Evolutionary conservation across 1,139 yeast genomes (phyloP).

Genomic region (Kluyveromyces sp.): DNA sequence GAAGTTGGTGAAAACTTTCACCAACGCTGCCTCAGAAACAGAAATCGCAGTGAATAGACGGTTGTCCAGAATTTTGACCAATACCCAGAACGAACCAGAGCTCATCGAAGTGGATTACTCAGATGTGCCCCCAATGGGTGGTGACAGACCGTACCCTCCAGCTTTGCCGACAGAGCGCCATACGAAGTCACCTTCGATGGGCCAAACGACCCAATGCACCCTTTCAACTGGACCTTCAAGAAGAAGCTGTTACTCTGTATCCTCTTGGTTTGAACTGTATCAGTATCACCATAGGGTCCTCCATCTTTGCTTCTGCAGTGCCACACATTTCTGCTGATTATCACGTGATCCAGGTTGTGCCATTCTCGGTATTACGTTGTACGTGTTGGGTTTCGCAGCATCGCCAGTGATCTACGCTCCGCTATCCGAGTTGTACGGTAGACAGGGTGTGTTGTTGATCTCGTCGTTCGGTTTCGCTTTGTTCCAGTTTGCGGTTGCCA

Average conservation of each 20-base stretch:
- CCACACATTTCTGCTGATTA: slow-evolving; percentile 36
- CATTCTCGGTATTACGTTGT: slow-evolving; percentile 60
- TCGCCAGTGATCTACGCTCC: slow-evolving; percentile 85
- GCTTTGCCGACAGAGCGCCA: slow-evolving; percentile 39
- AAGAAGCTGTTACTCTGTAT: slow-evolving; percentile 37
- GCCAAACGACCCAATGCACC: slow-evolving; percentile 52
- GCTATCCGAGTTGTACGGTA: slow-evolving; percentile 65
- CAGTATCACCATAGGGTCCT: slow-evolving; percentile 52
- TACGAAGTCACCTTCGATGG: slow-evolving; percentile 56
- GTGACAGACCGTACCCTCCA: slow-evolving; percentile 47
- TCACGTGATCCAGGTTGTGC: slow-evolving; percentile 51
- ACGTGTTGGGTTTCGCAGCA: slow-evolving; percentile 72
- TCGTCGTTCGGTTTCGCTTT: slow-evolving; percentile 49
- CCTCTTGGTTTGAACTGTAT: slow-evolving; percentile 37
- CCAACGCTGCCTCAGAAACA: slow-evolving; percentile 21
- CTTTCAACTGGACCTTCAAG: slow-evolving; percentile 48
- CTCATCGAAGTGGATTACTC: slow-evolving; percentile 27
- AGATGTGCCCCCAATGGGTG: slow-evolving; percentile 48
- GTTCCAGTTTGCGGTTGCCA: slow-evolving; percentile 65
- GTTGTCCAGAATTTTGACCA: slow-evolving; percentile 32
- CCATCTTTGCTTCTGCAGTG: slow-evolving; percentile 52
- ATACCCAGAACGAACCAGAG: slow-evolving; percentile 24
- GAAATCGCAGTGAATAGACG: slow-evolving; percentile 20
- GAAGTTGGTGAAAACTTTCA: slow-evolving; percentile 8
- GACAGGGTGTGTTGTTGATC: slow-evolving; percentile 48